These are phyloP conservation scores for Lachancea lanzarotensis DNA, from an alignment of 805 yeast genomes.

Conservation along the genomic window DNA sequence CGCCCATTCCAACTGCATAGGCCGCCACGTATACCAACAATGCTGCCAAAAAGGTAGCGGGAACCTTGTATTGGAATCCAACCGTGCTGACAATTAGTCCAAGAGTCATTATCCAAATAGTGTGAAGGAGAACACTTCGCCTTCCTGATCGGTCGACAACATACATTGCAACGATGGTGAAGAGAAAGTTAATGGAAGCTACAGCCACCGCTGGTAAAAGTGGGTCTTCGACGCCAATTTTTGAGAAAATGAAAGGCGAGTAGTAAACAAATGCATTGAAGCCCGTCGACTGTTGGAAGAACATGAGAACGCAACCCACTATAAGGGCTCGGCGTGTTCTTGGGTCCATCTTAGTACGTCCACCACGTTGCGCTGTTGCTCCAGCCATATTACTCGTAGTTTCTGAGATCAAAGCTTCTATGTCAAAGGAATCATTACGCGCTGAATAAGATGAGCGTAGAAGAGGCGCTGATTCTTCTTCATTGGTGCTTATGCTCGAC, in stretches of 20 bases:
- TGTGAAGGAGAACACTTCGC: constrained; percentile 37
- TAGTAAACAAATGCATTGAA: constrained; percentile 59
- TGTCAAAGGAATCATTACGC: constrained; percentile 6
- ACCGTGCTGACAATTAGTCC: constrained; percentile 31
- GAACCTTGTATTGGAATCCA: constrained; percentile 22
- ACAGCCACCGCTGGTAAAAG: constrained; percentile 48
- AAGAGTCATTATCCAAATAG: constrained; percentile 36
- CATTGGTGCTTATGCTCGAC: constrained; percentile 29
- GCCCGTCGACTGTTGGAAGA: constrained; percentile 56
- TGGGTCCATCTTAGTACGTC: constrained; percentile 23
- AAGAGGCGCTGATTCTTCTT: constrained; percentile 22
- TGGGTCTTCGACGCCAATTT: constrained; percentile 48
- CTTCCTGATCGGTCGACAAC: constrained; percentile 48
- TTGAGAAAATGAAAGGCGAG: constrained; percentile 49
- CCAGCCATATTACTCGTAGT: background rate
- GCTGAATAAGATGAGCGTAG: constrained; percentile 23
- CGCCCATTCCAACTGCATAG: constrained; percentile 40
- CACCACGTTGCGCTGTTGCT: background rate
- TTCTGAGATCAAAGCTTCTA: background rate
- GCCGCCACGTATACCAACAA: constrained; percentile 36
- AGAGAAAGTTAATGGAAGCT: constrained; percentile 49
- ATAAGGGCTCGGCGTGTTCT: constrained; percentile 36
- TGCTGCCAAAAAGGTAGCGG: constrained; percentile 26
- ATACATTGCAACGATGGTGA: constrained; percentile 47
- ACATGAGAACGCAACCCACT: constrained; percentile 46